Conservation (phyloP, 106 monocot genomes). For the Vanilla planifolia region DNA sequence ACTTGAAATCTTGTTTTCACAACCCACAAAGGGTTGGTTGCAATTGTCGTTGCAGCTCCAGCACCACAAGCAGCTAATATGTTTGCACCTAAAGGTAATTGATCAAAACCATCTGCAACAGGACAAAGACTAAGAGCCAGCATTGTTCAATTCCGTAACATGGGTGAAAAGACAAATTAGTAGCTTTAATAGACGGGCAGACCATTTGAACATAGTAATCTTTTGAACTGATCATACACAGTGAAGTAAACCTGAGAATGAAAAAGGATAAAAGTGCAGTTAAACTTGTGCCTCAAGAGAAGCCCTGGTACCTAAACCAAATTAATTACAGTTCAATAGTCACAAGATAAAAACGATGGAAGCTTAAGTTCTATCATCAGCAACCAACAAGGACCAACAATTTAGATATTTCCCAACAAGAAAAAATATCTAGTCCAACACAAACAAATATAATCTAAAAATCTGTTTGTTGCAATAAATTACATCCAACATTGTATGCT, state of each 20-base stretch:
- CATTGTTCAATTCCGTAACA: too few species aligned
- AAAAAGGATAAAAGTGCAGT: too few species aligned
- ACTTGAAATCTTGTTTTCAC: conserved; percentile 83
- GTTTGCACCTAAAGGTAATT: conserved; percentile 48
- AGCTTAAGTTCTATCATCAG: too few species aligned
- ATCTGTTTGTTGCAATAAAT: too few species aligned
- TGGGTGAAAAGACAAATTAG: too few species aligned
- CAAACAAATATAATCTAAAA: too few species aligned
- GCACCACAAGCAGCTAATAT: conserved; percentile 68
- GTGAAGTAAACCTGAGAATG: conserved; percentile 57
- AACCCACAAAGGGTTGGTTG: conserved; percentile 75
- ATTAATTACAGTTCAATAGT: too few species aligned
- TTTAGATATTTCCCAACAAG: too few species aligned
- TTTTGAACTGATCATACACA: conserved; percentile 62
- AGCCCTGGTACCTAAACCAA: not conserved
- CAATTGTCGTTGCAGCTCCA: conserved; percentile 68
- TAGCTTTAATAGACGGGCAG: conserved; percentile 5
- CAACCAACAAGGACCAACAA: too few species aligned
- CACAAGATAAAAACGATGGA: too few species aligned
- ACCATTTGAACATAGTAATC: conserved; percentile 57
- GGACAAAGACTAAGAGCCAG: not conserved
- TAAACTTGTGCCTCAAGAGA: not conserved
- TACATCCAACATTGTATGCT: too few species aligned
- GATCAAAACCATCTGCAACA: conserved; percentile 33
- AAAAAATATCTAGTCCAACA: too few species aligned